Evolutionary conservation across 345 rosid genomes (phyloP).

Genomic region (Salix dunnii): DNA sequence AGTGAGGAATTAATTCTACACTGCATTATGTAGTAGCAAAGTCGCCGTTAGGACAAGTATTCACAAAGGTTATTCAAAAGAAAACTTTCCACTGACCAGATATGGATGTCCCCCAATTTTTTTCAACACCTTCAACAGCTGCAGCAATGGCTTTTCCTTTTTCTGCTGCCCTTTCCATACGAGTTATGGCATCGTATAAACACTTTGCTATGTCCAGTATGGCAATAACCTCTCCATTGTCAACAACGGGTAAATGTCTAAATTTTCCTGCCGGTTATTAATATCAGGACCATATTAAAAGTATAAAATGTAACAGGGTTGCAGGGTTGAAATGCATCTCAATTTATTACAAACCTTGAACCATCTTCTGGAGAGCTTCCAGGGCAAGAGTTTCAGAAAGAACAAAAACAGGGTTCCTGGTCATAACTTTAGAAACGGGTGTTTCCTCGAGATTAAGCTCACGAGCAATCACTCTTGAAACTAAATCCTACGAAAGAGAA

Average conservation of each 20-base stretch:
- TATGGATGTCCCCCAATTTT: constrained; percentile 76
- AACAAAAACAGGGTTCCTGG: constrained; percentile 87
- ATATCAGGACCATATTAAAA: constrained; percentile 12
- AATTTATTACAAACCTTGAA: constrained; percentile 59
- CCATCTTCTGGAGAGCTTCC: constrained; percentile 99
- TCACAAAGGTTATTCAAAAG: not conserved
- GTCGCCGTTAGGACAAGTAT: not conserved
- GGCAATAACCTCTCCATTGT: constrained; percentile 98
- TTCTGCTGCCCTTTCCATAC: constrained; percentile 99
- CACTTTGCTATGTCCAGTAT: constrained; percentile 96
- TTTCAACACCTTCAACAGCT: constrained; percentile 98
- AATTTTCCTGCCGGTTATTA: constrained; percentile 64
- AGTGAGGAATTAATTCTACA: not conserved
- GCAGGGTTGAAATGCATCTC: not conserved
- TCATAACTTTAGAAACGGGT: constrained; percentile 94
- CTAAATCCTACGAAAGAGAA: constrained; percentile 61
- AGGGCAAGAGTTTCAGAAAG: constrained; percentile 95
- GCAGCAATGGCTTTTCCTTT: constrained; percentile 99
- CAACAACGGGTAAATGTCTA: constrained; percentile 98
- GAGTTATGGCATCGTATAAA: constrained; percentile 95
- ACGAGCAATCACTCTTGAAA: constrained; percentile 77
- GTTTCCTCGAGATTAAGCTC: constrained; percentile 83
- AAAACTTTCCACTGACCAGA: constrained; percentile 52
- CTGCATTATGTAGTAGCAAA: not conserved
- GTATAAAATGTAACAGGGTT: not conserved